Evolutionary conservation across 805 yeast genomes (phyloP), one percentile per base, ranked within the genome.

Genomic region (Myxozyma melibiosi): DNA sequence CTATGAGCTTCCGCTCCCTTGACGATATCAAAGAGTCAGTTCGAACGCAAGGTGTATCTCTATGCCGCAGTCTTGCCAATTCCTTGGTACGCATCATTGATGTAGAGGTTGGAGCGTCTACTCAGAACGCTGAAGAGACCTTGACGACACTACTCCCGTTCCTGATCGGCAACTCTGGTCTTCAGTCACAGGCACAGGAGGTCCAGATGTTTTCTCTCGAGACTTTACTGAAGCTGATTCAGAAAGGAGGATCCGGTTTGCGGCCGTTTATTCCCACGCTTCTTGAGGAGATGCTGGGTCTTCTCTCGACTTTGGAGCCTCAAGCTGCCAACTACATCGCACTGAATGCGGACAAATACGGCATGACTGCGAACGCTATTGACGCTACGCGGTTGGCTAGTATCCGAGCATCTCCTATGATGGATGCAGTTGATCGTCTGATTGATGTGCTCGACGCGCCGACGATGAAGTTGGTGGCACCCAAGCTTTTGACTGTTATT

Each of bases 11-110:
- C 74, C 80, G 99, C 67, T 81, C 83, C 0, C 81, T 92, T 80
- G 99, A 92, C 73, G 98, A 92, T 74, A 89, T 92, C 57, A 94
- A 94, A 70, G 97, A 89, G 35, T 87, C 95, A 72, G 97, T 94
- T 2, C 78, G 97, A 49, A 81, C 80, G 55, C 96, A 89, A 44
- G 97, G 96, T 8, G 73, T 78, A 38, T 80, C 79, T 34, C 74
- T 94, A 37, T 83, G 96, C 0, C 81, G 84, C 60, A 77, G 80
- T 8, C 76, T 91, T 27, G 83, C 96, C 0, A 78, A 83, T 16
- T 77, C 80, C 3, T 74, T 90, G 63, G 83, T 84, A 2, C 76
- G 83, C 39, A 76, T 81, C 24, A 77, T 87, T 14, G 84, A 81
- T 43, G 72, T 71, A 9, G 75, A 71, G 47, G 71, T 75, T 16